Conservation (phyloP, 2,329 filamentous ascomycete species). For the Pseudogymnoascus sp. region DNA sequence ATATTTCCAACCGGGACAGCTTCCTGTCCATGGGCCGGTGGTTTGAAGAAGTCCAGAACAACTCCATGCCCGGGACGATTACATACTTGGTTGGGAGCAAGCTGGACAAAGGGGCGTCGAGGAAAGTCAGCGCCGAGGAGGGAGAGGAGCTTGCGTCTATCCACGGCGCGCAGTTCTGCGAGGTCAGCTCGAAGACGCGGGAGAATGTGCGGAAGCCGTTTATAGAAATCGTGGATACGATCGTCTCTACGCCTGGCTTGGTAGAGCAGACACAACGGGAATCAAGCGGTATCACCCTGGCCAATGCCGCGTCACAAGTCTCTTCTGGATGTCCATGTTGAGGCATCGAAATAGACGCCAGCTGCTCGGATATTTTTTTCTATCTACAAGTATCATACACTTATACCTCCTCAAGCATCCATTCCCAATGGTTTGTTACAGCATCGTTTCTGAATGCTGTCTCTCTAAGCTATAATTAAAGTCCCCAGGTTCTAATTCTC, state of each 20-base stretch:
- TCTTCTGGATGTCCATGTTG: not conserved
- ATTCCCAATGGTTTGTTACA: not conserved
- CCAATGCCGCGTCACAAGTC: not conserved
- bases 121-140: slow-evolving; percentile 40
- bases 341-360: not conserved
- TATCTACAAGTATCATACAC: slow-evolving; percentile 3
- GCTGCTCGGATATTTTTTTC: not conserved
- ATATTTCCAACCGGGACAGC: slow-evolving; percentile 58
- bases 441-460: not conserved
- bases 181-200: slow-evolving; percentile 45
- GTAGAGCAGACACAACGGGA: slow-evolving; percentile 21
- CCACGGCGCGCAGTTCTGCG: slow-evolving; percentile 41
- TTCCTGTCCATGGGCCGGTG: slow-evolving; percentile 45
- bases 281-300: not conserved
- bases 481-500: slow-evolving; percentile 25
- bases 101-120: slow-evolving; percentile 37
- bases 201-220: slow-evolving; percentile 44
- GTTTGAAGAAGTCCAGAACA: slow-evolving; percentile 44
- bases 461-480: not conserved
- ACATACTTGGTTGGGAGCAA: slow-evolving; percentile 46
- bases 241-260: slow-evolving; percentile 38
- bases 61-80: slow-evolving; percentile 40
- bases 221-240: slow-evolving; percentile 41
- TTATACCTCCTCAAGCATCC: not conserved
- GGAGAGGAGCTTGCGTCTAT: slow-evolving; percentile 38